Evolutionary conservation across 2,329 filamentous ascomycete genomes (phyloP), one percentile per base, ranked within the genome.

Genomic region (Apiospora aurea): DNA sequence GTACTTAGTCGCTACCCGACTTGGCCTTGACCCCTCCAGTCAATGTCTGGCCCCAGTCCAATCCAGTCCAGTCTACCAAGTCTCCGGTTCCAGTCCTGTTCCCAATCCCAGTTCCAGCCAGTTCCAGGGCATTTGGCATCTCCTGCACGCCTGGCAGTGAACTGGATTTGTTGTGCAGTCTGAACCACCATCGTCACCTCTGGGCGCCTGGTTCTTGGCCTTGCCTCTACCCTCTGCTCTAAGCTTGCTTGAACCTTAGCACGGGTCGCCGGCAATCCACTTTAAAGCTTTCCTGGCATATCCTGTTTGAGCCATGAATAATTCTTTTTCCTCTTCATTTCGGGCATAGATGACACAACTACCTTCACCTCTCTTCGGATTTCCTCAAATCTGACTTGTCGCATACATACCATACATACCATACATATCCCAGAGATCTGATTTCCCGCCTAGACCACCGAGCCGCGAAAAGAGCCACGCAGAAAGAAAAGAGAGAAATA

Each of bases 121-220:
- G 53, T 61, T 61, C 57, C 57, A 64, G 57, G 57, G 57, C 57
- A 64, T 64, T 64, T 64, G 57, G 57, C 57, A 64, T 41, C 57
- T 64, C 29, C 34, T 34, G 53, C 53, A 16, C 53, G 53, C 53
- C 53, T 61, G 53, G 57, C 57, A 64, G 18, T 41, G 34, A n/a
- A 61, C 26, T 61, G 57, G 53, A 61, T 38, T 61, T 61, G 53
- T 61, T 34, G 57, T 64, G 57, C 57, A 41, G 57, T n/a, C 34
- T 64, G 57, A 64, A 64, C 34, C 57, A 64, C 57, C 57, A 64
- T 64, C 57, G 57, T 64, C 57, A 64, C 57, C 41, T 61, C 34
- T 41, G 29, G 18, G 57, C 57, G n/a, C 29, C 34, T 64, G 57
- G 57, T 64, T 64, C n/a, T 41, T 38, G 53, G 49, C 49, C 49